These are phyloP conservation scores for Ustilago bromivora DNA, from an alignment of 1,284 basidiomycete species.

Conservation along the genomic window DNA sequence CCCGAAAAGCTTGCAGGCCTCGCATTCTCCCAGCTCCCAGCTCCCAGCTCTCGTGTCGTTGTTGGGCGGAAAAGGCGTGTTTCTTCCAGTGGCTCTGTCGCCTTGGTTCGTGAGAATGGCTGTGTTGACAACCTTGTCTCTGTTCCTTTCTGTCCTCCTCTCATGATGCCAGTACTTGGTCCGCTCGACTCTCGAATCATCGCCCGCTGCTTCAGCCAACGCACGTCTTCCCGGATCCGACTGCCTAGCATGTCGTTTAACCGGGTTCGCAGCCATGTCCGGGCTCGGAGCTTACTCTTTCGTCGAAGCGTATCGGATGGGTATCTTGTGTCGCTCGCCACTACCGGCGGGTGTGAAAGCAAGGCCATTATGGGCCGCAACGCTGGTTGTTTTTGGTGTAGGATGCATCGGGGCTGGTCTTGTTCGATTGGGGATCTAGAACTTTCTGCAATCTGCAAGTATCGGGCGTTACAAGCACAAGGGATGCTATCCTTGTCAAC, in stretches of 20 bases:
- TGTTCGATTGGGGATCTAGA: conserved; percentile 44
- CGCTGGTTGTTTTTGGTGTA: conserved; percentile 46
- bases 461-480: neutral
- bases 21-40: neutral
- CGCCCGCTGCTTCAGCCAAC: neutral
- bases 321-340: conserved; percentile 45
- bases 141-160: conserved; percentile 6
- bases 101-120: conserved; percentile 16
- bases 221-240: conserved; percentile 40
- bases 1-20: neutral
- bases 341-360: conserved; percentile 30
- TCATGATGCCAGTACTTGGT: conserved; percentile 23
- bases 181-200: conserved; percentile 35
- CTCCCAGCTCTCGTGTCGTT: neutral
- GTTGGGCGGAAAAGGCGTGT: neutral
- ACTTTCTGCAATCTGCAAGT: neutral
- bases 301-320: conserved; percentile 60
- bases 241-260: conserved; percentile 62
- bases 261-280: conserved; percentile 61
- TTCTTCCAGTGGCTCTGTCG: neutral
- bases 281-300: conserved; percentile 59
- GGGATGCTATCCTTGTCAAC: neutral
- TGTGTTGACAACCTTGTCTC: conserved; percentile 26
- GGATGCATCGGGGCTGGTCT: conserved; percentile 46
- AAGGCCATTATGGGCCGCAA: conserved; percentile 52